Percentiles rank a stretch among this genome's conserved stretches.
Evolutionary conservation across 768 basidiomycete genomes (phyloP).

Genomic region (Dentipellis sp.): DNA sequence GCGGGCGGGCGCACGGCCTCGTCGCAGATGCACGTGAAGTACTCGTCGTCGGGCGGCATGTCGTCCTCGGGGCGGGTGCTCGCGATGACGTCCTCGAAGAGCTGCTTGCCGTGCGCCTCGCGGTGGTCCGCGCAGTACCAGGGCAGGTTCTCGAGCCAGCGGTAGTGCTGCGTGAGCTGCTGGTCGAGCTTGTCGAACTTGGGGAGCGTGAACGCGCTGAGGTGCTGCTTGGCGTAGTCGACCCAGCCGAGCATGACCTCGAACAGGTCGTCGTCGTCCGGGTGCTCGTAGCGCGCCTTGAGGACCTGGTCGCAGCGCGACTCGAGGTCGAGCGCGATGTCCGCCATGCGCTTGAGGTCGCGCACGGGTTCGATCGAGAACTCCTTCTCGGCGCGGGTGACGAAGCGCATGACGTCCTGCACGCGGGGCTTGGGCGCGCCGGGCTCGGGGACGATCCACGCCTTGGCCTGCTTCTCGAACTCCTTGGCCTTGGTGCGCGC

Average conservation of each 20-base stretch:
- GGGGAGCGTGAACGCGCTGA: constrained; percentile 65
- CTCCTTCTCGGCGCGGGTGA: constrained; percentile 66
- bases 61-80: constrained; percentile 74
- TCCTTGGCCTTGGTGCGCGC: constrained; percentile 65
- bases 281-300: constrained; percentile 47
- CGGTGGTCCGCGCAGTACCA: constrained; percentile 71
- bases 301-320: constrained; percentile 65
- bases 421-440: constrained; percentile 51
- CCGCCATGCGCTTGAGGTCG: constrained; percentile 59
- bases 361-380: constrained; percentile 59
- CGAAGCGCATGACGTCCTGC: constrained; percentile 60
- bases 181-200: constrained; percentile 63
- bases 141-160: constrained; percentile 67
- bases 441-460: constrained; percentile 55
- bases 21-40: constrained; percentile 78
- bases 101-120: constrained; percentile 49
- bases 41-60: constrained; percentile 69
- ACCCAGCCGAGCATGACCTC: constrained; percentile 67
- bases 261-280: constrained; percentile 57
- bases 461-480: constrained; percentile 68
- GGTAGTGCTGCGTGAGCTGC: constrained; percentile 56
- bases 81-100: constrained; percentile 69
- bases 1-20: constrained; percentile 72
- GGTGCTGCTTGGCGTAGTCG: constrained; percentile 59
- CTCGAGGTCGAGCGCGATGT: constrained; percentile 75